Percentiles rank a stretch among this genome's conserved stretches.
Conservation (phyloP, 176 grass and related monocot species). For the Bothriochloa decipiens region DNA sequence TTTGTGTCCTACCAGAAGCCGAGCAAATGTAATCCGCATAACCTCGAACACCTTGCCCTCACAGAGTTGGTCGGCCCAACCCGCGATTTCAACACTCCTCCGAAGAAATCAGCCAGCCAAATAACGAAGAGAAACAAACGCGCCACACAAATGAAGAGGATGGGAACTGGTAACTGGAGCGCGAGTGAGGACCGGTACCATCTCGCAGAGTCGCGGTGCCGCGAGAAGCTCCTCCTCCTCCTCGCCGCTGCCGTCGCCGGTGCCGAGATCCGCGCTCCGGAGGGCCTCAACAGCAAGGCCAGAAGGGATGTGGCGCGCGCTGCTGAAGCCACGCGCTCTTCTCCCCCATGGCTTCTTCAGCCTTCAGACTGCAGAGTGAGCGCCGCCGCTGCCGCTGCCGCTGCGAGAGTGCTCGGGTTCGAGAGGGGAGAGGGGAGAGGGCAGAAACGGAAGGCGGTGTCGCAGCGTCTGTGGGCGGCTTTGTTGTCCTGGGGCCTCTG, state of each 20-base stretch:
- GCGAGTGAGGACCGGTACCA: not conserved
- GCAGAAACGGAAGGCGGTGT: not conserved
- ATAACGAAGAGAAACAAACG: not conserved
- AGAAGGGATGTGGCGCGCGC: not conserved
- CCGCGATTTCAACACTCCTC: not conserved
- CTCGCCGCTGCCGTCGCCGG: not conserved
- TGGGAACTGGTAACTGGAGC: not conserved
- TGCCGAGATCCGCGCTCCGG: not conserved
- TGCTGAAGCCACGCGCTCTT: not conserved
- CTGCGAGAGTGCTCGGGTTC: too few species aligned
- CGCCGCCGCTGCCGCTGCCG: not conserved
- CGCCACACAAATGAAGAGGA: not conserved
- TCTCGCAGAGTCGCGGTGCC: not conserved
- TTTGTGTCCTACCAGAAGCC: not conserved
- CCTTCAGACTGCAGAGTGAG: not conserved
- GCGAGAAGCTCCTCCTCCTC: not conserved
- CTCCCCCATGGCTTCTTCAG: not conserved
- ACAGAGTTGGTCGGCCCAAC: not conserved
- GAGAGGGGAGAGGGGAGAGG: too few species aligned
- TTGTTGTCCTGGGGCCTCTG: too few species aligned
- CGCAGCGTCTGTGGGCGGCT: too few species aligned
- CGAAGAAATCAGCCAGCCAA: not conserved
- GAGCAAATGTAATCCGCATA: too few species aligned
- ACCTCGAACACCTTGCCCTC: conserved; percentile 2
- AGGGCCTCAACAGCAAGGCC: not conserved